Base-by-base conservation (phyloP, 345 rosid genomes). In the Boechera divaricarpa region DNA sequence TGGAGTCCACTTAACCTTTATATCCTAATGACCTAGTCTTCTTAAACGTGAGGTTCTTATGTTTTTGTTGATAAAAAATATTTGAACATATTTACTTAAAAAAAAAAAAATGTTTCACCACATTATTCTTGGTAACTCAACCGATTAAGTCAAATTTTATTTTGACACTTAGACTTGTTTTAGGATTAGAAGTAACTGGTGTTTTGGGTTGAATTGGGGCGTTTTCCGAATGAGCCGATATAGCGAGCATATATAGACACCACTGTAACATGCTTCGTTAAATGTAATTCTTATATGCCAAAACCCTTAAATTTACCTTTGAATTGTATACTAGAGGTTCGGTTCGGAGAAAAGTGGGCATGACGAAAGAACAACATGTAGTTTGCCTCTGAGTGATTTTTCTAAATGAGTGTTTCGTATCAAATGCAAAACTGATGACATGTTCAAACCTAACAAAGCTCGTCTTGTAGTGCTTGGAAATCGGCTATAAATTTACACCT, bases 1-100 rank as follows among this genome's bases (percentile, higher is more conserved):
- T 55, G 18, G 7, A 55, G 9, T 3, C n/a, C 10, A 55, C 32
- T 55, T 29, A 55, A 55, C 16, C 35, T 5, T 69, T 42, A n/a
- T 42, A 31, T 39, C 53, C 38, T 57, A 9, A 39, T 55, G 73
- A 21, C 73, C 53, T 38, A 41, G 0, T 45, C 16, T 64, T 45
- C 39, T 45, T 10, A 31, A 63, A 15, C 53, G 26, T 63, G 53
- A 48, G 26, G 9, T 45, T 64, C 21, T 64, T 44, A 44, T 44
- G 13, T 4, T 44, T 44, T 44, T 44, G 48, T 44, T 44, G 47
- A 12, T 42, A 12, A 11, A 42, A 12, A 42, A 4, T 42, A 42
- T 12, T 42, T 42, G 45, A 42, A 42, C n/a, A 12, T 12, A 12
- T 12, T 12, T 44, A 12, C 12, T 12, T 4, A 0, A 11, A 11